These are phyloP conservation scores for Drechslerella coelobrocha DNA, from an alignment of 2,329 filamentous ascomycete species.

Conservation along the genomic window DNA sequence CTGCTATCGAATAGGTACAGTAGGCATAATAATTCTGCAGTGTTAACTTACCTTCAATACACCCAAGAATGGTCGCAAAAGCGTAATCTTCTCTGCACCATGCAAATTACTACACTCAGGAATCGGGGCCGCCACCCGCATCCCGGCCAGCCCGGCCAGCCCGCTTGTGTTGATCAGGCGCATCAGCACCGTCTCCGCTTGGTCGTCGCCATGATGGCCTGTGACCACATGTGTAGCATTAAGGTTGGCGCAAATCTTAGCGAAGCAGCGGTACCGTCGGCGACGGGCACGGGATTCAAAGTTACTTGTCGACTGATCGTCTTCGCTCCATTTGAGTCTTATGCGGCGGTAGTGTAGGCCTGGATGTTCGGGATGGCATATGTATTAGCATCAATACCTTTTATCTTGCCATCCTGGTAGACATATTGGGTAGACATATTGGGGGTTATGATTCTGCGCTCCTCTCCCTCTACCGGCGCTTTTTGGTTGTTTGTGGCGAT, in stretches of 20 bases:
- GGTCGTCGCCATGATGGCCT: slow-evolving; percentile 88
- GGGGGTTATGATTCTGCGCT: too few species aligned
- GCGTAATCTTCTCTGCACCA: slow-evolving; percentile 66
- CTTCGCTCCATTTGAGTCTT: neutral
- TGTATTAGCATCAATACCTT: neutral
- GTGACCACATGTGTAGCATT: slow-evolving; percentile 21
- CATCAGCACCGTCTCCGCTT: slow-evolving; percentile 87
- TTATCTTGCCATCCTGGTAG: too few species aligned
- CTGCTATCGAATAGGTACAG: slow-evolving; percentile 63
- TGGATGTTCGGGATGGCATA: neutral
- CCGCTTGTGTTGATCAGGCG: slow-evolving; percentile 72
- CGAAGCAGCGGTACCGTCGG: slow-evolving; percentile 23
- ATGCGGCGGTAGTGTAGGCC: slow-evolving; percentile 1
- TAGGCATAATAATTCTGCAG: slow-evolving; percentile 26
- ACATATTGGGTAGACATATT: neutral
- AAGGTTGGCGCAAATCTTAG: slow-evolving; percentile 7
- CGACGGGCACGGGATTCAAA: slow-evolving; percentile 15
- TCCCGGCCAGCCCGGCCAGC: slow-evolving; percentile 75
- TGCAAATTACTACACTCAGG: slow-evolving; percentile 82
- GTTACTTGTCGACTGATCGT: neutral
- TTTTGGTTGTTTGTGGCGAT: neutral
- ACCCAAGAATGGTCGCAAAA: slow-evolving; percentile 47
- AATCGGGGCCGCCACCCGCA: slow-evolving; percentile 70
- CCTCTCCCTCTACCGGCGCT: too few species aligned
- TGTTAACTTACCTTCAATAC: slow-evolving; percentile 52